A percentile compares a stretch with the other conserved stretches of the same genome.
These are phyloP conservation scores for Astrephomene gubernaculifera DNA, from an alignment of 139 green algal species.

Conservation along the genomic window DNA sequence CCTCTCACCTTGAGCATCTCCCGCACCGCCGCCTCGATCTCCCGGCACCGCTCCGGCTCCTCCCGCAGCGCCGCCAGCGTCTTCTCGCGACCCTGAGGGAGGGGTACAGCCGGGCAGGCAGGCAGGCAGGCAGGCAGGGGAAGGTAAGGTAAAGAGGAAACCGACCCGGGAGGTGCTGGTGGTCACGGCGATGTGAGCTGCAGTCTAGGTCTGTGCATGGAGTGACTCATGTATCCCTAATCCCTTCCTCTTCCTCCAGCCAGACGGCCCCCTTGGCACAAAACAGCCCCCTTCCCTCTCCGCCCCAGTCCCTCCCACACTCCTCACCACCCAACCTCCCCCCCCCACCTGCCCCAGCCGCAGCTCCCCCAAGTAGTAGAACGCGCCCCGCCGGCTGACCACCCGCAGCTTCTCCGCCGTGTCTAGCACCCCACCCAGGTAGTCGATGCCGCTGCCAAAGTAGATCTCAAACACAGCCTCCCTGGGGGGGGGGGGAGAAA, in stretches of 20 bases:
- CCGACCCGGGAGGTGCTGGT: background rate
- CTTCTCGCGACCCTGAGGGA: conserved; percentile 63
- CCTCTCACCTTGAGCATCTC: background rate
- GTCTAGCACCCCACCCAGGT: conserved; percentile 81
- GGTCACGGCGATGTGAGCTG: background rate
- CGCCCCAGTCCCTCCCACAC: too few relatives aligned
- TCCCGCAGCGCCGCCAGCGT: conserved; percentile 45
- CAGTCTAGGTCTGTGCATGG: background rate
- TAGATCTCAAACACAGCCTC: conserved; percentile 93
- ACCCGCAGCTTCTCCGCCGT: conserved; percentile 80
- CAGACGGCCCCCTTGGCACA: background rate
- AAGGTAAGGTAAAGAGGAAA: background rate
- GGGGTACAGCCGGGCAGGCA: too few relatives aligned
- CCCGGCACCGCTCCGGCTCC: conserved; percentile 33
- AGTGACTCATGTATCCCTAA: conserved; percentile 1
- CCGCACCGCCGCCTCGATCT: conserved; percentile 22
- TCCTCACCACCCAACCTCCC: background rate
- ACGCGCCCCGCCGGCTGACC: conserved; percentile 65
- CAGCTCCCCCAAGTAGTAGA: conserved; percentile 41
- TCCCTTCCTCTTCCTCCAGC: background rate
- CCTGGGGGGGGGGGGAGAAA: conserved; percentile 41
- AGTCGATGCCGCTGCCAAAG: conserved; percentile 86
- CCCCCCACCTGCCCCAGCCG: background rate
- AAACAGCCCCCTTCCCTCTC: background rate
- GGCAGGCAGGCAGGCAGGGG: background rate